Base-by-base conservation (phyloP, 371 early-diverging fungal species). In the Mortierella sp. region DNA sequence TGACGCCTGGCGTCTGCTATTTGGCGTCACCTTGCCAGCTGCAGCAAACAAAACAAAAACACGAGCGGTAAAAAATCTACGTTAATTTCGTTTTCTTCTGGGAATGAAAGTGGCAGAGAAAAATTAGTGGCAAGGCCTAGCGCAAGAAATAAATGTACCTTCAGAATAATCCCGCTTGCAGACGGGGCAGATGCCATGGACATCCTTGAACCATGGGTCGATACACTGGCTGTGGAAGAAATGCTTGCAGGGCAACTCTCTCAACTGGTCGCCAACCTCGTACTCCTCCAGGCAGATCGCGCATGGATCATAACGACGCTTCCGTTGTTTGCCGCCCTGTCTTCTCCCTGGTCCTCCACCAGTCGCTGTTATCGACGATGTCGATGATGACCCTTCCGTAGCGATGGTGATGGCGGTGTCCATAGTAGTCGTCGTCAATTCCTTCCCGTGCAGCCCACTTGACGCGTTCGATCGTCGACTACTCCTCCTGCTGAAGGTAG, bases 221-320 rank as follows among this genome's bases (percentile, higher is more conserved):
- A 94, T 89, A 78, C 95, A 95, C 2, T 85, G 79, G 26, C 74
- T 69, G 75, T 95, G 95, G 86, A 93, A 95, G 66, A 82, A 87
- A 76, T 95, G 95, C 9, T 75, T 74, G 75, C 95, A 95, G 8
- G 91, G 90, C 11, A 95, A 86, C 65, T 80, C 86, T 4, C 94
- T 87, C 22, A 94, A 77, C 22, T 79, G 66, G 14, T 91, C 91
- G 10, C 90, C 91, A 0, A 83, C 82, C 22, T 72, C 85, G 82
- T 90, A 94, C 19, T 91, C 90, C 29, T 90, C 91, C 64, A 93
- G 71, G 77, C 95, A 95, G 24, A 95, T 91, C 16, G 92, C 88
- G 74, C 95, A 95, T 24, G 87, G 84, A 39, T 85, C 85, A 44
- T 79, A 76, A 19, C 76, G 64, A 34, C 77, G 64, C 13, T n/a